Evolutionary conservation across 208 protist species (phyloP).

Genomic region (Leishmania turanica): DNA sequence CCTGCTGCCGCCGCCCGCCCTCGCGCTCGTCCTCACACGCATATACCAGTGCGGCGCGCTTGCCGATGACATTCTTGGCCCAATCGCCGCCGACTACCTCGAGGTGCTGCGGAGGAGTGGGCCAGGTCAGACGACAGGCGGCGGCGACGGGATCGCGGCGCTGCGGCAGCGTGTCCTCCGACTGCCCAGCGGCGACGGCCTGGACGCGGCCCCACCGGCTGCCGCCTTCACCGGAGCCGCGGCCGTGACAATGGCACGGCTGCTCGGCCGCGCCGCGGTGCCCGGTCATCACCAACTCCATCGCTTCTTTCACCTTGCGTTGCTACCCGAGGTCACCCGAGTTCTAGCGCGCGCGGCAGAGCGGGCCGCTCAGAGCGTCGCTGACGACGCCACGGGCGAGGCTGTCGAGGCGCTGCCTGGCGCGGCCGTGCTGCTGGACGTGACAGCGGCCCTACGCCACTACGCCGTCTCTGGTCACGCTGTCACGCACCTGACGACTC

Average conservation of each 20-base stretch:
- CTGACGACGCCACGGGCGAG: not conserved
- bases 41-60: constrained; percentile 71
- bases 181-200: constrained; percentile 1
- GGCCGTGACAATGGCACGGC: constrained; percentile 50
- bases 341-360: constrained; percentile 29
- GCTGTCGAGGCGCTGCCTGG: constrained; percentile 7
- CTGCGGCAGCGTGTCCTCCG: constrained; percentile 23
- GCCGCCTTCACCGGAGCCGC: constrained; percentile 25
- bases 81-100: constrained; percentile 42
- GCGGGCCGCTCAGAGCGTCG: not conserved
- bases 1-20: constrained; percentile 27
- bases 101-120: constrained; percentile 6
- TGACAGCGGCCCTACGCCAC: constrained; percentile 46
- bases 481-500: constrained; percentile 47
- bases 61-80: constrained; percentile 73
- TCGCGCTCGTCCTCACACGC: constrained; percentile 45
- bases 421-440: constrained; percentile 35
- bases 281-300: constrained; percentile 78
- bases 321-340: constrained; percentile 57
- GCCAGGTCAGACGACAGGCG: not conserved
- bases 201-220: not conserved
- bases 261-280: constrained; percentile 52
- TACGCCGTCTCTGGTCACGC: constrained; percentile 73
- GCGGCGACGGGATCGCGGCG: constrained; percentile 13
- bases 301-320: constrained; percentile 57